Percentiles rank a stretch among this genome's conserved stretches.
Evolutionary conservation across 2,329 filamentous ascomycete genomes (phyloP).

Genomic region (Colletotrichum salicis): DNA sequence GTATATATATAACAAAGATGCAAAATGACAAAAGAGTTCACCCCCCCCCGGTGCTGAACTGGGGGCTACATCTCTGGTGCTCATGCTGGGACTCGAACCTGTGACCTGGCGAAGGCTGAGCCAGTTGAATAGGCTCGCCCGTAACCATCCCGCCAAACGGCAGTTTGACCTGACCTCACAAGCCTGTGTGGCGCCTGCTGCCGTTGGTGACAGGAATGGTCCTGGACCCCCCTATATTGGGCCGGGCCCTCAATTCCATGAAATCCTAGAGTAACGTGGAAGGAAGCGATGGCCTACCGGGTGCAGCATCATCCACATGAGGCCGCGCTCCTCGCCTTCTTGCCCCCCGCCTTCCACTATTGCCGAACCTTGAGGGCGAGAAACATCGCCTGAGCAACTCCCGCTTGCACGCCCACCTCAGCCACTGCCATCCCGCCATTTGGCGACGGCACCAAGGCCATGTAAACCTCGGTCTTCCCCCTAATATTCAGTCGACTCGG

Average conservation of each 20-base stretch:
- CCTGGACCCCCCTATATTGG: background rate
- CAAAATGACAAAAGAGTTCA: conserved; percentile 7
- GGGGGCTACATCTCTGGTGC: background rate
- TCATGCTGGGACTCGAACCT: background rate
- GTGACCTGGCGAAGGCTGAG: too few species aligned
- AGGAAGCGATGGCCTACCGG: background rate
- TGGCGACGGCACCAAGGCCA: background rate
- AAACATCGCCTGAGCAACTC: background rate
- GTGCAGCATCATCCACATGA: background rate
- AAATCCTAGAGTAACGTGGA: background rate
- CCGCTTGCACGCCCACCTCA: background rate
- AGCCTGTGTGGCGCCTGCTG: conserved; percentile 7
- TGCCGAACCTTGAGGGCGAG: background rate
- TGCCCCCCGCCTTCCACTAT: background rate
- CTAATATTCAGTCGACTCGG: too few species aligned
- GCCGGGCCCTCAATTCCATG: background rate
- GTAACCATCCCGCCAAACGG: background rate
- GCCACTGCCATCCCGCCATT: background rate
- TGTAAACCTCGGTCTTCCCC: background rate
- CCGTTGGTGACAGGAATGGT: background rate
- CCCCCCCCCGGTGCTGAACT: background rate
- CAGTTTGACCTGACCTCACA: conserved; percentile 14
- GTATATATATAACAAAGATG: background rate
- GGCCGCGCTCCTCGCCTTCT: background rate
- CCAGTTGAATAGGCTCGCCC: background rate